Evolutionary conservation across 2,329 filamentous ascomycete genomes (phyloP).

Genomic region (Phoma sp.): DNA sequence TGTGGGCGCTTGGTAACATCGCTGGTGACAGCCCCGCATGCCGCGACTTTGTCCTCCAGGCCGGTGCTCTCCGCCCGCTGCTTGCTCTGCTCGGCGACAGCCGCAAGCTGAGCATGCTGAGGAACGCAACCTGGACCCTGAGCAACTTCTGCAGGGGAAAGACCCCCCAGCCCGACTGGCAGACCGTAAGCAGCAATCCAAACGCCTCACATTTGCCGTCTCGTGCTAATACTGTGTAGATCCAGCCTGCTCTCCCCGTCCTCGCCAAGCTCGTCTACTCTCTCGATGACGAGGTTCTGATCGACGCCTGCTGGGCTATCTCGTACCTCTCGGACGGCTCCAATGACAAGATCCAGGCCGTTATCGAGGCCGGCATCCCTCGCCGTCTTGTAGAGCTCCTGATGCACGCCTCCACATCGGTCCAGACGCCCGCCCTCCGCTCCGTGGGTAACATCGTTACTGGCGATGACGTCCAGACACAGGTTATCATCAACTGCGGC

Average conservation of each 20-base stretch:
- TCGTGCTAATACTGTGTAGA: conserved; percentile 60
- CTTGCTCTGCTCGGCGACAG: conserved; percentile 91
- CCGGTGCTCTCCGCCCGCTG: conserved; percentile 88
- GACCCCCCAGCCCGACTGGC: conserved; percentile 98
- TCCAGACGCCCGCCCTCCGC: conserved; percentile 94
- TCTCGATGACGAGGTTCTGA: conserved; percentile 95
- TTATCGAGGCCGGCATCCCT: conserved; percentile 97
- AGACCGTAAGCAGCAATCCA: conserved; percentile 70
- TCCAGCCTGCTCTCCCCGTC: conserved; percentile 90
- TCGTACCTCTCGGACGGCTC: conserved; percentile 97
- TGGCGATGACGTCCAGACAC: conserved; percentile 96
- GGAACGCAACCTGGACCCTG: conserved; percentile 97
- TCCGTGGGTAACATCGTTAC: conserved; percentile 99
- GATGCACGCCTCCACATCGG: conserved; percentile 97
- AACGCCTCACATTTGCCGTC: background rate
- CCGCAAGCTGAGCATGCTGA: conserved; percentile 98
- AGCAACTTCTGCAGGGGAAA: conserved; percentile 99
- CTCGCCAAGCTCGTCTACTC: conserved; percentile 98
- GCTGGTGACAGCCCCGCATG: conserved; percentile 97
- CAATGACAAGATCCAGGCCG: conserved; percentile 99
- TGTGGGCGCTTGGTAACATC: conserved; percentile 98
- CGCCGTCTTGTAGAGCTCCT: conserved; percentile 94
- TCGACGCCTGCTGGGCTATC: conserved; percentile 99
- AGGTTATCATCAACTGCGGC: conserved; percentile 99
- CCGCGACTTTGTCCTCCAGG: conserved; percentile 93